Evolutionary conservation across 2,329 filamentous ascomycete genomes (phyloP).

Genomic region (Scedosporium aurantiacum): DNA sequence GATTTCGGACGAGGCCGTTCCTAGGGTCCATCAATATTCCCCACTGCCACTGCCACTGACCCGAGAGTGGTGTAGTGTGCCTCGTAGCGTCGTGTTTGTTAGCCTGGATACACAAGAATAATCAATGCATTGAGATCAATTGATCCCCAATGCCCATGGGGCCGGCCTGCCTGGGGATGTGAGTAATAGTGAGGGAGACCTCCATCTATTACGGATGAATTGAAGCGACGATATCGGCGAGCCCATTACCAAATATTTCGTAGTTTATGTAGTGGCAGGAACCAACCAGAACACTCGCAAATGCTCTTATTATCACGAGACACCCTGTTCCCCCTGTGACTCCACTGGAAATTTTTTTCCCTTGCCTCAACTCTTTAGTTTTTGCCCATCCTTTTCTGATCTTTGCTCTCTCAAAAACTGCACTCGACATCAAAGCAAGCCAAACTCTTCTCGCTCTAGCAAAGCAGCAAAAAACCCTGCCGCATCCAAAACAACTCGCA

Average conservation of each 20-base stretch:
- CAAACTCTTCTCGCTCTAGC: not conserved
- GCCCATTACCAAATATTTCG: not conserved
- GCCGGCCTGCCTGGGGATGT: too few species aligned
- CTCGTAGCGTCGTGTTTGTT: too few species aligned
- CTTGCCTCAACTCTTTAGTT: not conserved
- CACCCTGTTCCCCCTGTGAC: not conserved
- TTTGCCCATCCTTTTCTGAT: not conserved
- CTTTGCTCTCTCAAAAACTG: not conserved
- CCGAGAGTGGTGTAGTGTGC: too few species aligned
- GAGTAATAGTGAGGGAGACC: not conserved
- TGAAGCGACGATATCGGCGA: constrained; percentile 3
- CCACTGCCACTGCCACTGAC: too few species aligned
- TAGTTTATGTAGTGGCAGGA: not conserved
- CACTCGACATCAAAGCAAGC: not conserved
- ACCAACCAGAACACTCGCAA: constrained; percentile 1
- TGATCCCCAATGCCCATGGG: too few species aligned
- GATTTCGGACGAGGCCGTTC: too few species aligned
- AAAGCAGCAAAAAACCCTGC: not conserved
- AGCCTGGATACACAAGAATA: too few species aligned
- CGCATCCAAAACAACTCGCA: not conserved
- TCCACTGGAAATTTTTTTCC: constrained; percentile 8
- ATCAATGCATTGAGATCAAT: too few species aligned
- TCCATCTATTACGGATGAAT: too few species aligned
- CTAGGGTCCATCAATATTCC: too few species aligned
- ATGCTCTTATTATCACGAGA: not conserved